Percentiles rank a stretch among this genome's conserved stretches.
Evolutionary conservation across 331 rosid genomes (phyloP).

Genomic region (Quercus lobata): DNA sequence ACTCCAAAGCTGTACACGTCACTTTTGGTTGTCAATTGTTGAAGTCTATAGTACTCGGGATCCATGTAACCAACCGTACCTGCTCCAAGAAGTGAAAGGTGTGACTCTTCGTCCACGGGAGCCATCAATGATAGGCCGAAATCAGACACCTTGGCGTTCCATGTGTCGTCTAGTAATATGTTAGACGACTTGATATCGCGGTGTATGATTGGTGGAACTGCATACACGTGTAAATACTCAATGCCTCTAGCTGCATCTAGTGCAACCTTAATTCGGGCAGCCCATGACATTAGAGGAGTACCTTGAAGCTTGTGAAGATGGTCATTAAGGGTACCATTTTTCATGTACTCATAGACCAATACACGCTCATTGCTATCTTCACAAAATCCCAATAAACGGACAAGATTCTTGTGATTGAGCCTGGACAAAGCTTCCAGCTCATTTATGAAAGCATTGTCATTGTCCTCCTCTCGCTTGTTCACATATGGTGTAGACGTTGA

Average conservation of each 20-base stretch:
- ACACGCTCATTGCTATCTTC: slow-evolving; percentile 67
- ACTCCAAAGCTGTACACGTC: slow-evolving; percentile 94
- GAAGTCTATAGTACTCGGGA: slow-evolving; percentile 85
- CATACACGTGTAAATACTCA: slow-evolving; percentile 63
- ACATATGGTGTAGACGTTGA: slow-evolving; percentile 26
- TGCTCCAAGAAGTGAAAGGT: slow-evolving; percentile 61
- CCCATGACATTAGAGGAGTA: slow-evolving; percentile 54
- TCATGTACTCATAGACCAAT: slow-evolving; percentile 71
- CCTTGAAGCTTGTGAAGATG: slow-evolving; percentile 57
- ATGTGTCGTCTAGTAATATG: slow-evolving; percentile 58
- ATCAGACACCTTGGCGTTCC: slow-evolving; percentile 70
- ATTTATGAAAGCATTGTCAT: slow-evolving; percentile 63
- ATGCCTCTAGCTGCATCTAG: slow-evolving; percentile 86
- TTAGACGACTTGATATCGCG: slow-evolving; percentile 84
- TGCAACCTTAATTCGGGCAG: slow-evolving; percentile 47
- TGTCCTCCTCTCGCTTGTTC: slow-evolving; percentile 60
- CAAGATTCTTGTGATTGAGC: slow-evolving; percentile 83
- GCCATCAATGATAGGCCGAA: slow-evolving; percentile 82
- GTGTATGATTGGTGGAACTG: slow-evolving; percentile 73
- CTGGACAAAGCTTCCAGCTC: slow-evolving; percentile 79
- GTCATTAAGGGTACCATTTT: slow-evolving; percentile 65
- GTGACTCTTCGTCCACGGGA: slow-evolving; percentile 55
- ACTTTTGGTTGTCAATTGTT: slow-evolving; percentile 62
- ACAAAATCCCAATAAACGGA: slow-evolving; percentile 59
- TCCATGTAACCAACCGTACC: slow-evolving; percentile 95